Conservation (phyloP, 768 basidiomycete genomes). For the Kwoniella mangroviensis region DNA sequence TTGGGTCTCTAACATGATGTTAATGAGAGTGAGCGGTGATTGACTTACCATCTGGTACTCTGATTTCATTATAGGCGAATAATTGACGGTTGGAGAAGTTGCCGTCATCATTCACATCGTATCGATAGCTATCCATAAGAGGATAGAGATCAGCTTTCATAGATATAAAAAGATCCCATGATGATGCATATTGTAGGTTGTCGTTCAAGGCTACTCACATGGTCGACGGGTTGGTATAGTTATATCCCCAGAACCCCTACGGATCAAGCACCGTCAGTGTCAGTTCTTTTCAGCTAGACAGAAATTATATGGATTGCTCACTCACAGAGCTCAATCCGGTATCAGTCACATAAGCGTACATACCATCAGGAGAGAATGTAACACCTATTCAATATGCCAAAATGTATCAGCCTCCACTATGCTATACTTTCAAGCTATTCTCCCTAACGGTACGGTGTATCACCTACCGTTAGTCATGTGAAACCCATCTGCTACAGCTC, state of each 20-base stretch:
- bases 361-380: conserved; percentile 71
- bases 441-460: no score
- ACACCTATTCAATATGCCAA: conserved; percentile 62
- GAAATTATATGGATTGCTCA: conserved; percentile 8
- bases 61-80: conserved; percentile 50
- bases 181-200: background rate
- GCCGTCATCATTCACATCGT: conserved; percentile 48
- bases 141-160: background rate
- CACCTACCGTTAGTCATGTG: conserved; percentile 66
- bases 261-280: no score
- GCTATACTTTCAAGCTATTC: no score
- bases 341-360: conserved; percentile 65
- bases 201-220: conserved; percentile 62
- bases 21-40: background rate
- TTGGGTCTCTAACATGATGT: no score
- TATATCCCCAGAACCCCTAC: conserved; percentile 38
- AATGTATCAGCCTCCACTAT: background rate
- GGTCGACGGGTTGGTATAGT: conserved; percentile 66
- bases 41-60: conserved; percentile 44
- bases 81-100: conserved; percentile 38
- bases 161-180: background rate
- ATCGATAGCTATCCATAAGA: conserved; percentile 42
- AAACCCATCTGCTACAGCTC: conserved; percentile 76
- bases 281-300: no score
- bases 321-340: conserved; percentile 47